Base-by-base conservation (phyloP, 108 stramenopile species). In the Tribonema minus region DNA sequence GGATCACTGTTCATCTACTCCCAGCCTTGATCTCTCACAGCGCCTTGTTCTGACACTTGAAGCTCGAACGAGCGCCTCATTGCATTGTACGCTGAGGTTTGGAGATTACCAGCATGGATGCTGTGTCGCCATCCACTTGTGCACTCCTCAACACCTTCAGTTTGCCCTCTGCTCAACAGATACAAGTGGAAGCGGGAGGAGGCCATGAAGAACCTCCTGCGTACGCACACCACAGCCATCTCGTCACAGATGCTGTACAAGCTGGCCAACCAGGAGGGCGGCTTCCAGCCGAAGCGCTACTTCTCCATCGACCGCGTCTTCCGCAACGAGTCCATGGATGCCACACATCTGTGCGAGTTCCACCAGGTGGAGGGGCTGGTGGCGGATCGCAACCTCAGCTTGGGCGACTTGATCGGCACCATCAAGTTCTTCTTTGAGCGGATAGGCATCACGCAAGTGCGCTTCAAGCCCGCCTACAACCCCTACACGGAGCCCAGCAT, bases 401-500 rank as follows among this genome's bases (percentile, higher is more conserved):
- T 99, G 30, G 97, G 96, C 30, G 95, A 99, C 81, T 85, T 99
- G 75, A 96, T 98, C 80, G 97, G 99, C 61, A 93, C 92, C 27
- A 98, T 99, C 84, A 92, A 93, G 80, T 94, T 96, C 32, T 99
- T 99, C 91, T 98, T 99, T 89, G 91, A 89, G 35, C 93, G 92
- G 85, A 98, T 99, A 71, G 99, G 99, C 58, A 80, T 80, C 70
- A 80, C 69, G 29, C 77, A 79, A 64, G 77, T 70, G 27, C 96
- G 96, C 82, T 99, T 99, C 93, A 99, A 99, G 83, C 99, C 99
- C 26, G 99, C 99, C 66, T 99, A 95, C 90, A 99, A 99, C 84
- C 99, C 99, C 0, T 99, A 99, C 91, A 99, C 99, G 2, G 99
- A 99, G 87, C 99, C 99, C 12, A 92, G 91, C 7, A 99, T 99